Evolutionary conservation across 2,329 filamentous ascomycete genomes (phyloP), one percentile per base, ranked within the genome.

Genomic region (Cercospora citrullina): DNA sequence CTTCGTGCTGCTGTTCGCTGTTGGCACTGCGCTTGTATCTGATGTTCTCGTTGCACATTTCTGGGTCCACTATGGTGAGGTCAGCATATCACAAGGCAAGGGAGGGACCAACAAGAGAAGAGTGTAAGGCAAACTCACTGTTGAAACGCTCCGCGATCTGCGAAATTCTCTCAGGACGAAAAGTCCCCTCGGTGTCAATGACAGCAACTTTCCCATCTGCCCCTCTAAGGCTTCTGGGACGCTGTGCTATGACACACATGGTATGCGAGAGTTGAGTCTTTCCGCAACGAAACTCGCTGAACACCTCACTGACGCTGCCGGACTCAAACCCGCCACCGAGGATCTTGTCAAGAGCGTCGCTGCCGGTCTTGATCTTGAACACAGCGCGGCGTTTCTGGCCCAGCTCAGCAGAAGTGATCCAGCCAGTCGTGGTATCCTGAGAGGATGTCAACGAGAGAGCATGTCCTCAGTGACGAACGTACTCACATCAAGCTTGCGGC

Each of bases 191-290:
- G 1, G 86, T 87, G 71, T 89, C 88, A 72, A 91, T 89, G 73
- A 90, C 90, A 21, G 88, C 88, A 60, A 90, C 89, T 74, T 90
- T 91, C 45, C 89, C 89, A 75, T 88, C 87, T 33, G 87, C 88
- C 26, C 89, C 89, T 12, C 89, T 88, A 80, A 88, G 85, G 18
- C 88, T 86, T 75, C 83, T 75, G 23, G 73, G 71, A 61, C 85
- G 78, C 73, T 86, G 87, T 33, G 87, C 86, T 63, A 89, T 84
- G 39, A 91, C 89, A 51, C 87, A 87, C 83, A 90, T 87, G 5
- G 89, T 91, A 75, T 90, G 89, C 4, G 86, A 87, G 30, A 91
- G 81, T 76, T 91, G 89, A 18, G 89, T 90, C 79, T 91, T 91
- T 68, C 89, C 88, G 75, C 89, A 91, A 71, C 86, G 83, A 72